Evolutionary conservation across 108 stramenopile species (phyloP).

Genomic region (Aureococcus anophagefferens): DNA sequence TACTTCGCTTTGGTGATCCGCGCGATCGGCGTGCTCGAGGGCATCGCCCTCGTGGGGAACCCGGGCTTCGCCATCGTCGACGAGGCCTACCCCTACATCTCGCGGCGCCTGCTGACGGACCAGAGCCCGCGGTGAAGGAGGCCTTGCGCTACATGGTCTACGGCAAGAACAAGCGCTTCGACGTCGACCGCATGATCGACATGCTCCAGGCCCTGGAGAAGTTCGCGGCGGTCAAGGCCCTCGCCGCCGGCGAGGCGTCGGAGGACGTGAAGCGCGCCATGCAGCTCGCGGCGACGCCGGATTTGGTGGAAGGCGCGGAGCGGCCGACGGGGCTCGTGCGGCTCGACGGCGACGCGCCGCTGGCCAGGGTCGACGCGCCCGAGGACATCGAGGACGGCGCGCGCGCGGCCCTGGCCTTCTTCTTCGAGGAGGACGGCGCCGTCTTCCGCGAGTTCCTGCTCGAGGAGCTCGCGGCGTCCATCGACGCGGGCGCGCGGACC

Average conservation of each 20-base stretch:
- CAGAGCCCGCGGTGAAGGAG: constrained; percentile 61
- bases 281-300: background rate
- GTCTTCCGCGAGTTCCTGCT: constrained; percentile 77
- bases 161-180: constrained; percentile 71
- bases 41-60: constrained; percentile 85
- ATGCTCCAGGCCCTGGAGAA: constrained; percentile 75
- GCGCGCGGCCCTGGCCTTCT: constrained; percentile 74
- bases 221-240: constrained; percentile 62
- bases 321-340: background rate
- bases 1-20: constrained; percentile 90
- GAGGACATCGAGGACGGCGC: constrained; percentile 11
- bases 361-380: background rate
- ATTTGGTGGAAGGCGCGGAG: background rate
- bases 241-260: too few relatives aligned
- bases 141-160: constrained; percentile 88
- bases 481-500: constrained; percentile 61
- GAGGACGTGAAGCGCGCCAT: background rate
- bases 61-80: constrained; percentile 86
- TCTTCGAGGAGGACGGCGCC: constrained; percentile 78
- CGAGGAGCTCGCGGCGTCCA: constrained; percentile 73
- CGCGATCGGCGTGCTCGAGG: constrained; percentile 81
- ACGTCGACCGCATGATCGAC: constrained; percentile 85
- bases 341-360: background rate
- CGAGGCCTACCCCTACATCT: constrained; percentile 89
- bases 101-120: constrained; percentile 76